Evolutionary conservation across 164 flowering plant species (phyloP), one percentile per base, ranked within the genome.

Genomic region (Liriodendron chinense): DNA sequence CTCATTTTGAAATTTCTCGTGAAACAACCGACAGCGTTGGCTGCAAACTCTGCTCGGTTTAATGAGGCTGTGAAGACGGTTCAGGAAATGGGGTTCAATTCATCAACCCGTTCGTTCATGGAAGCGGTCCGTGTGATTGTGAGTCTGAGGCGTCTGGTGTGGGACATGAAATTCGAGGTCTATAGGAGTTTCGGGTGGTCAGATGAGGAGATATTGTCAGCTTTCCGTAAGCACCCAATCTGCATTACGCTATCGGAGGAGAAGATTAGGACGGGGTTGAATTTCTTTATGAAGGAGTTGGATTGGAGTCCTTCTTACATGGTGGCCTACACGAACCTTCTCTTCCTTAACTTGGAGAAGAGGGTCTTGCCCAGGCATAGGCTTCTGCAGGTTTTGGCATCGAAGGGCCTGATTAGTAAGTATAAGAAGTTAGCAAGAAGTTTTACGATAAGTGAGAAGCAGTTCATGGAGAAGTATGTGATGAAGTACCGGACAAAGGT

Each of bases 171-270:
- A 66, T 25, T 26, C 18, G 13, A 24, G n/a, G 47, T 66, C 24
- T 66, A 66, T 26, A 66, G 69, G 47, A 66, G 69, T 28, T 25
- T 66, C 9, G 69, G 69, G 5, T 66, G 69, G 69, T 66, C 69
- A 3, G 69, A 66, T 12, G 0, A 66, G 20, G 47, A 66, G 34
- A 26, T 66, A n/a, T 34, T 66, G 18, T 66, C 48, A n/a, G 69
- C 69, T 9, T 66, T 66, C 47, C 4, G 47, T 22, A 66, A 26
- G 47, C 47, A 26, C 1, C 69, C 69, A 1, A 25, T 9, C 13
- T 66, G 69, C 47, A 66, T 66, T 34, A 25, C 9, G 43, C 9
- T 28, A 7, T 66, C 69, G 2, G 69, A 66, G 16, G n/a, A 66
- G 69, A 66, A 66, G 47, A 66, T 66, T 13, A 26, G 69, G 43